Conservation (phyloP, 257 asterid species). For the Penstemon davidsonii region DNA sequence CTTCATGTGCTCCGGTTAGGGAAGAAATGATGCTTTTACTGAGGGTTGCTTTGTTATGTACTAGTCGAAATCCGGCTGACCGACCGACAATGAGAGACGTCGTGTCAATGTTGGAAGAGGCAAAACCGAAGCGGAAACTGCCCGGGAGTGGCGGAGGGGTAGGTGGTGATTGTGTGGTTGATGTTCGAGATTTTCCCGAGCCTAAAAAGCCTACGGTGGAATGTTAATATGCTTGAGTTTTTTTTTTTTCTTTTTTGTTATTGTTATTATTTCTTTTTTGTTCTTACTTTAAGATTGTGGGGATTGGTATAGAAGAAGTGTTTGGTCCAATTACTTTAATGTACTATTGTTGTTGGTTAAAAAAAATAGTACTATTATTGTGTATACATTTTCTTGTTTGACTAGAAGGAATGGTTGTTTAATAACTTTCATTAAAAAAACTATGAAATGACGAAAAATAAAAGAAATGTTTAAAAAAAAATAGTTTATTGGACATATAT, state of each 20-base stretch:
- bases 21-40: conserved; percentile 84
- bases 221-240: conserved; percentile 43
- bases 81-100: conserved; percentile 97
- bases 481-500: too few species aligned
- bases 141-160: conserved; percentile 31
- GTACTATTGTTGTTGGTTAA: neutral
- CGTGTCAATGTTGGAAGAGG: conserved; percentile 79
- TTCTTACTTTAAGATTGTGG: conserved; percentile 37
- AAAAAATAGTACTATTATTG: too few species aligned
- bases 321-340: conserved; percentile 18
- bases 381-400: too few species aligned
- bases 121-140: conserved; percentile 68
- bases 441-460: too few species aligned
- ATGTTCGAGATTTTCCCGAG: conserved; percentile 28
- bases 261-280: neutral
- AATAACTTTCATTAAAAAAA: too few species aligned
- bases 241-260: neutral
- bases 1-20: conserved; percentile 62
- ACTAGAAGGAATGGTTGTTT: too few species aligned
- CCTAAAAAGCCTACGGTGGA: conserved; percentile 41
- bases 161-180: conserved; percentile 26
- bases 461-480: too few species aligned
- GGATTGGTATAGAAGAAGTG: conserved; percentile 59
- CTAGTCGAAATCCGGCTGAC: conserved; percentile 77
- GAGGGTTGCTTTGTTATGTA: conserved; percentile 84